Conservation (phyloP, 2,329 filamentous ascomycete genomes). For the Pseudopyrenochaeta lycopersici region DNA sequence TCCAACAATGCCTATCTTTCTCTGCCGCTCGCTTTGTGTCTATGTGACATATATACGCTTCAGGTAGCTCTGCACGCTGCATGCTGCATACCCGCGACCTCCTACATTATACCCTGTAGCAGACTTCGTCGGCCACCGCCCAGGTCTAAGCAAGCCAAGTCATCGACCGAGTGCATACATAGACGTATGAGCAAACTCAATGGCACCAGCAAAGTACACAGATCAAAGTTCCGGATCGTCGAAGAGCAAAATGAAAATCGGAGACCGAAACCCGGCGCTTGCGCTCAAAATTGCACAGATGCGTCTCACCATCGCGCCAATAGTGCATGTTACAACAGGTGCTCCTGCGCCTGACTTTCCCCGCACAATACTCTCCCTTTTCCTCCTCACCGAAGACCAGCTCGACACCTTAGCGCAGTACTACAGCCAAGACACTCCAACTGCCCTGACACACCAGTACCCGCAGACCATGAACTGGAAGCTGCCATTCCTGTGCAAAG, state of each 20-base stretch:
- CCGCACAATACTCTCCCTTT: slow-evolving; percentile 72
- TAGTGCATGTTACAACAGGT: slow-evolving; percentile 68
- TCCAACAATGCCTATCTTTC: slow-evolving; percentile 32
- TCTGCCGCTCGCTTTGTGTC: slow-evolving; percentile 32
- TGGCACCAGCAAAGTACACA: slow-evolving; percentile 22
- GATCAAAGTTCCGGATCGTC: slow-evolving; percentile 11
- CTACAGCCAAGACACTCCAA: slow-evolving; percentile 75
- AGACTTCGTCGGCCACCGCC: slow-evolving; percentile 10
- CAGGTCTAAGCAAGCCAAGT: not conserved
- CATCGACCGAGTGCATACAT: slow-evolving; percentile 9
- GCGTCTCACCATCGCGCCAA: slow-evolving; percentile 70
- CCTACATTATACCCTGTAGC: slow-evolving; percentile 13
- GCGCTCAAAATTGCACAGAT: slow-evolving; percentile 71
- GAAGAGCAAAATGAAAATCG: slow-evolving; percentile 19
- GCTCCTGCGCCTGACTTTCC: slow-evolving; percentile 73
- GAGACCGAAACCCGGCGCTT: slow-evolving; percentile 57
- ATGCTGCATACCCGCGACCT: slow-evolving; percentile 13
- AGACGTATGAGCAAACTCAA: slow-evolving; percentile 17
- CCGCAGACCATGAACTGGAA: slow-evolving; percentile 74
- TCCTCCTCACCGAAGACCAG: slow-evolving; percentile 75
- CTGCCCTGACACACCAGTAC: slow-evolving; percentile 62
- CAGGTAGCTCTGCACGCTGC: too few species aligned
- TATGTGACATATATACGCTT: too few species aligned
- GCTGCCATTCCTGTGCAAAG: slow-evolving; percentile 48
- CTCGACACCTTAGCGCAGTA: slow-evolving; percentile 75